Evolutionary conservation across 2,329 filamentous ascomycete species (phyloP).

Genomic region (Calonectria hawksworthii): DNA sequence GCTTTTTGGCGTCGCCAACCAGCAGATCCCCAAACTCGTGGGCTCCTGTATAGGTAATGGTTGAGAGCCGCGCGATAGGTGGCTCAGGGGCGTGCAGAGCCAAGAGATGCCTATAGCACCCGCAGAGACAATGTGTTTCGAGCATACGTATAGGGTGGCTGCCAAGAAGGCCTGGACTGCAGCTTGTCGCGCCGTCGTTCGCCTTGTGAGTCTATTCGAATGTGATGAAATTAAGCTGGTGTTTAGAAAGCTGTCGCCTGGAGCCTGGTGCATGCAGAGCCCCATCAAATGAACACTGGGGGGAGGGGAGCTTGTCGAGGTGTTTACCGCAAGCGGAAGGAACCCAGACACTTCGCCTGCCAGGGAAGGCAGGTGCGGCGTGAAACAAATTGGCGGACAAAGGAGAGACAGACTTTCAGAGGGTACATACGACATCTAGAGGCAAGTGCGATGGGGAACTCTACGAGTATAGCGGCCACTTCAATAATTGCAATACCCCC

Average conservation of each 20-base stretch:
- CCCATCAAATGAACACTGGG: not conserved
- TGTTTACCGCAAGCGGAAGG: slow-evolving; percentile 24
- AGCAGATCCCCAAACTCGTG: not conserved
- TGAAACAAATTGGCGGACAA: slow-evolving; percentile 13
- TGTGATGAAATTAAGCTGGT: slow-evolving; percentile 15
- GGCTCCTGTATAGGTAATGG: slow-evolving; percentile 4
- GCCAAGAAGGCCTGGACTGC: slow-evolving; percentile 15
- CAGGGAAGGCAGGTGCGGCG: slow-evolving; percentile 18
- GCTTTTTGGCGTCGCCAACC: slow-evolving; percentile 17
- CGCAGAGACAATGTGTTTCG: not conserved
- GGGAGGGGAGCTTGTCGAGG: slow-evolving; percentile 18
- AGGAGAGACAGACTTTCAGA: not conserved
- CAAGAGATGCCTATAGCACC: slow-evolving; percentile 4
- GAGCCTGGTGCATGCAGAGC: slow-evolving; percentile 11
- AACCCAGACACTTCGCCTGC: slow-evolving; percentile 6
- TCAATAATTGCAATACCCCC: not conserved
- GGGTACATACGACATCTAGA: not conserved
- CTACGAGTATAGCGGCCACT: not conserved
- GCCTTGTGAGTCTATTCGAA: slow-evolving; percentile 16
- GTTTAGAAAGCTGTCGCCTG: slow-evolving; percentile 15
- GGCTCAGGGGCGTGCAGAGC: slow-evolving; percentile 17
- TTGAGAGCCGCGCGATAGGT: slow-evolving; percentile 17
- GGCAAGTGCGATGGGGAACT: not conserved
- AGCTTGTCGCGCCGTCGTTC: not conserved
- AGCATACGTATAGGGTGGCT: not conserved